Conservation (phyloP, 345 rosid species). For the Theobroma cacao region DNA sequence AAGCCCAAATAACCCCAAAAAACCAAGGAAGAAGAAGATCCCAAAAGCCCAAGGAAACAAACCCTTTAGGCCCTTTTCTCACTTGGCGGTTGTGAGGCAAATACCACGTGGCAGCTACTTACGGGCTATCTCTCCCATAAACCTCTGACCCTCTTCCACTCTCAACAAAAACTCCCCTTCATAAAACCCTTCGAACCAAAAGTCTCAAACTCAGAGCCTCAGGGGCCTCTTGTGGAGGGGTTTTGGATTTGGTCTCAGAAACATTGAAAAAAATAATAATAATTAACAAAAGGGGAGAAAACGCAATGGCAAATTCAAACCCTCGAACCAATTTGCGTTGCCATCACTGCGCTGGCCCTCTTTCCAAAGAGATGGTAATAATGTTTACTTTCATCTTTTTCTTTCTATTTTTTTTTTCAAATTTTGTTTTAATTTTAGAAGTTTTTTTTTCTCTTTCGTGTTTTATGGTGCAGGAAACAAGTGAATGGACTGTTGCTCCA, state of each 20-base stretch:
- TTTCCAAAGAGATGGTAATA: conserved; percentile 64
- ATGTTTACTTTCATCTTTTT: not conserved
- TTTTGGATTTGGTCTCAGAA: not conserved
- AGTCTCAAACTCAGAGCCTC: not conserved
- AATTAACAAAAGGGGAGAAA: not conserved
- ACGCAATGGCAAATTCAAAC: conserved; percentile 44
- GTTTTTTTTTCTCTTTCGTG: not conserved
- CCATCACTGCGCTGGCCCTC: conserved; percentile 95
- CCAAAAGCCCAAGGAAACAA: not conserved
- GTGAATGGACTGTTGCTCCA: conserved; percentile 77
- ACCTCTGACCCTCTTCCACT: not conserved
- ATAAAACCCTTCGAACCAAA: not conserved
- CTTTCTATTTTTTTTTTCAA: not conserved
- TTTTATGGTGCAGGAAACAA: conserved; percentile 62
- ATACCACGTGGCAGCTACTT: not conserved
- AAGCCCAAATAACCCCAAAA: not conserved
- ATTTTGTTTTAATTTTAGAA: not conserved
- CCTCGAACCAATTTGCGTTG: conserved; percentile 38
- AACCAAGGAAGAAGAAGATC: not conserved
- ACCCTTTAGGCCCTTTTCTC: not conserved
- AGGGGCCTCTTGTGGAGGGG: conserved; percentile 11
- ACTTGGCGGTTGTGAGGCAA: not conserved
- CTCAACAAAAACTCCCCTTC: not conserved
- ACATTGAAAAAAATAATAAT: not conserved
- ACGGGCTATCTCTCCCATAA: not conserved